Base-by-base conservation (phyloP, 768 basidiomycete species). In the Tricholoma terreum region DNA sequence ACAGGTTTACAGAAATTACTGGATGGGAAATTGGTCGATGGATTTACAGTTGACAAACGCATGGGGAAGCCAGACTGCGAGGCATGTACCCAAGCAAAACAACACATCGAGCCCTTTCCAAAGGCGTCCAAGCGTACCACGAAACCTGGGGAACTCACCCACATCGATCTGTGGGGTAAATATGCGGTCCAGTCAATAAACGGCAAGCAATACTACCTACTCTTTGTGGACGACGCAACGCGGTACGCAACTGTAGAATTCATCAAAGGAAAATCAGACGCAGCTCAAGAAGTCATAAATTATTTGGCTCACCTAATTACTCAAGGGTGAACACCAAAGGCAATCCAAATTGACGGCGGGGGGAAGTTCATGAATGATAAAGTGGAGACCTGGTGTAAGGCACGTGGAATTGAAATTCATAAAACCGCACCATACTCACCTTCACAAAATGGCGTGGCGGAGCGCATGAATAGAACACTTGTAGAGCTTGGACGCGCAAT, bases 381-480 rank as follows among this genome's bases (percentile, higher is more conserved):
- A 22, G 14, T 54, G 12, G 40, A 54, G 24, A n/a, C 8, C 15
- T 54, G 52, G 50, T 27, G 22, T 33, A 45, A 53, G 0, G 31
- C 48, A 1, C 52, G 65, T 11, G 79, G 78, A 1, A 76, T 69
- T 0, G 46, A 60, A n/a, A 56, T 58, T 1, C 49, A 75, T 70
- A 0, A 27, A 6, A 27, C 24, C 24, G 54, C 63, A 6, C 71
- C 66, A 5, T 59, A 74, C 57, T 67, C 66, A 0, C 71, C 66
- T 0, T 56, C 67, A 27, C 66, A 74, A n/a, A 27, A 27, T 27
- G 24, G 24, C 24, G 24, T 27, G 24, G 24, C 24, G 6, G 24
- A 27, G 24, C 24, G 24, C 24, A 27, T 27, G 24, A 27, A 27
- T 27, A 27, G 24, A 27, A 27, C 24, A 2, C 24, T 27, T 6